Percentiles rank a stretch among this genome's conserved stretches.
phyloP scores from a whole-genome alignment of 2,329 filamentous ascomycete species.

The Cladorrhinum sp. region DNA sequence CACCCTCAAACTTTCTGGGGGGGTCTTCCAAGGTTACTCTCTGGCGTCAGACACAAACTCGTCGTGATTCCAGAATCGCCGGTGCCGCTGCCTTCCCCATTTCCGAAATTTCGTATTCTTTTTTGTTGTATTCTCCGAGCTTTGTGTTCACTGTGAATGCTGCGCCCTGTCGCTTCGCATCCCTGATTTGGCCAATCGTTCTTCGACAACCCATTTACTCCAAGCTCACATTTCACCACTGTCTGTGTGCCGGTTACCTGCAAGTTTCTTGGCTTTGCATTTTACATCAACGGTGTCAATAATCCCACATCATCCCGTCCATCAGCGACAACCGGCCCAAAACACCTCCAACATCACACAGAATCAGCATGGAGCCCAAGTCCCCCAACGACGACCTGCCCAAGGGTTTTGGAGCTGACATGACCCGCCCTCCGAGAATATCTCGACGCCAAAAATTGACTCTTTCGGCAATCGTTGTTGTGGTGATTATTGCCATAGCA shows the following conservation, averaged over 20 bases:
- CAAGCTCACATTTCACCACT: background rate
- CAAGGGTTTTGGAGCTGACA: background rate
- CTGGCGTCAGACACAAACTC: background rate
- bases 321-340: no score
- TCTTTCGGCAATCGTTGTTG: slow-evolving; percentile 26
- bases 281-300: background rate
- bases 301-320: background rate
- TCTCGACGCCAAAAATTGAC: slow-evolving; percentile 16
- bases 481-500: slow-evolving; percentile 42
- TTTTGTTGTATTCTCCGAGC: background rate
- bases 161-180: background rate
- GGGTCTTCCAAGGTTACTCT: no score
- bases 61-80: background rate
- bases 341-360: background rate
- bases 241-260: background rate
- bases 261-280: background rate
- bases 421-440: slow-evolving; percentile 9
- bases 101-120: background rate
- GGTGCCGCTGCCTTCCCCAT: background rate
- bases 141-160: background rate
- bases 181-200: background rate
- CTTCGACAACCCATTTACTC: background rate
- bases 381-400: background rate
- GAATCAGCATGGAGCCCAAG: background rate
- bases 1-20: no score